Evolutionary conservation across 495 filamentous ascomycete genomes (phyloP), one percentile per base, ranked within the genome.

Genomic region (Penicillium simplicissimum): DNA sequence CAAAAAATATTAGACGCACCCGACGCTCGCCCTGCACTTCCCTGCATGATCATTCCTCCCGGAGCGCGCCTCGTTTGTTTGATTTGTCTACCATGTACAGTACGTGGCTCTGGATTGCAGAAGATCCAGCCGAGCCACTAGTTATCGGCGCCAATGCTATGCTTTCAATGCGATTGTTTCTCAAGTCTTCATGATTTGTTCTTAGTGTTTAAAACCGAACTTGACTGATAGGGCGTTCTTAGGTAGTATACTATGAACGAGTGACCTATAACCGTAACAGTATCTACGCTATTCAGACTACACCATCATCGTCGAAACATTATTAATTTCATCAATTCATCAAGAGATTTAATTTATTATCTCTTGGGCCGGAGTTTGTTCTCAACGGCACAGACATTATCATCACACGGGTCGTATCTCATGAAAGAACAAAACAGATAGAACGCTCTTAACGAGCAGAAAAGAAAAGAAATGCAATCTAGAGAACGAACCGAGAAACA

Each of bases 61-160:
- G 25, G 36, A 57, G 55, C 60, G 66, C 59, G 68, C 67, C 60
- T 21, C 13, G 34, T 59, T 62, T 60, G 65, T 69, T 69, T 59
- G 61, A 11, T 66, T 67, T 71, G 65, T 71, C 63, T 62, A 70
- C 71, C 66, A 68, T 79, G 76, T 79, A 79, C 73, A 79, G 75
- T 79, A 79, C 63, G 68, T 73, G 73, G 74, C 66, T 70, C 67
- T 70, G 65, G 51, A 66, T 55, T 36, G 36, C 55, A 70, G 49
- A 51, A 62, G 40, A 65, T 63, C 54, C 47, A 49, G 53, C 60
- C 62, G 38, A 62, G 52, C 62, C 49, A 53, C 51, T 53, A 53
- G 52, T 43, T 55, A 62, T 63, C 65, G 61, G 59, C 60, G 60
- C 59, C 61, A 64, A 70, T 67, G 48, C 49, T 52, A 40, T 58